Conservation (phyloP, 352 stramenopile genomes). For the Pseudoperonospora humuli region DNA sequence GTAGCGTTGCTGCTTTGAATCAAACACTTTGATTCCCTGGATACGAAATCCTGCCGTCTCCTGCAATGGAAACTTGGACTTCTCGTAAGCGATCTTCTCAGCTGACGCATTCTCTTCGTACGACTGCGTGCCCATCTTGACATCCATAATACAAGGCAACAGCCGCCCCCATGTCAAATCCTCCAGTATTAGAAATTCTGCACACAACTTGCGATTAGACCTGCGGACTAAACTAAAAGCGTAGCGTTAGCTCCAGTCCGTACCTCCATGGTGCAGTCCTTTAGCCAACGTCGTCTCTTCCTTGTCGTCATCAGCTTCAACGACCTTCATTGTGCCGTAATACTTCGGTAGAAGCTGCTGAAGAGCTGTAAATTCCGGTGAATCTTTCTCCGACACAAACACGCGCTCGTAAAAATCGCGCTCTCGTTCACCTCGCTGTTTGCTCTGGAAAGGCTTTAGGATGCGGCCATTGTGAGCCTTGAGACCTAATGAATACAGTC, state of each 20-base stretch:
- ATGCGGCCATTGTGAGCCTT: conserved; percentile 58
- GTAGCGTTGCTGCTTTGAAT: conserved; percentile 45
- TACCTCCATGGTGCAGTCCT: conserved; percentile 30
- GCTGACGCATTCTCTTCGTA: conserved; percentile 85
- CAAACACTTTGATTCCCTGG: conserved; percentile 89
- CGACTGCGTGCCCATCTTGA: conserved; percentile 94
- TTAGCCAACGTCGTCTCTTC: conserved; percentile 2
- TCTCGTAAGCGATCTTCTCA: conserved; percentile 88
- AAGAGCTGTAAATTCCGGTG: conserved; percentile 22
- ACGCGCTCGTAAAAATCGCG: conserved; percentile 71
- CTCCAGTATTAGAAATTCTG: conserved; percentile 85
- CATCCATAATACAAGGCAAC: conserved; percentile 92
- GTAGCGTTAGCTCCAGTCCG: conserved; percentile 1
- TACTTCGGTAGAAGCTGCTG: conserved; percentile 51
- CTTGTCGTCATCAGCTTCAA: conserved; percentile 9
- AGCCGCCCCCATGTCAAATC: conserved; percentile 80
- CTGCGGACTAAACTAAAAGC: neutral
- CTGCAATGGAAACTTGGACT: conserved; percentile 90
- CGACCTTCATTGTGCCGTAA: conserved; percentile 41
- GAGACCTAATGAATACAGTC: conserved; percentile 32
- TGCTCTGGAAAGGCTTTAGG: conserved; percentile 84
- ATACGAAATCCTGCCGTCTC: conserved; percentile 89
- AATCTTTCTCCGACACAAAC: conserved; percentile 23
- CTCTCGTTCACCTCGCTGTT: conserved; percentile 63
- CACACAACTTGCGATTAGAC: conserved; percentile 1